These are phyloP conservation scores for Tetraselmis chui DNA, from an alignment of 139 green algal genomes.

Conservation along the genomic window DNA sequence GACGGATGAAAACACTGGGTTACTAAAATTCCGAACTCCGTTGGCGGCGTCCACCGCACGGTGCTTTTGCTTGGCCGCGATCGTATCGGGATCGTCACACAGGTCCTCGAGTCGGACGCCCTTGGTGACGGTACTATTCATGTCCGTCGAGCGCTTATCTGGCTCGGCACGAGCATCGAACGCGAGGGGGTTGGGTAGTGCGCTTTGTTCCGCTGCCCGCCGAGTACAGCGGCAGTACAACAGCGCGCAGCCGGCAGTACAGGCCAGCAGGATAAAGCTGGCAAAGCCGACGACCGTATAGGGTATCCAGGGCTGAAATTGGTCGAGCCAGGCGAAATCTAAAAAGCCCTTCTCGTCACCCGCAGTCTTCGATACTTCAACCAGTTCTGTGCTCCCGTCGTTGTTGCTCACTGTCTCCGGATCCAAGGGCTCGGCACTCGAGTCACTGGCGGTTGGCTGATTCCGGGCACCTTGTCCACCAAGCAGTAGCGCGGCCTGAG, in stretches of 20 bases:
- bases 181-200: not conserved
- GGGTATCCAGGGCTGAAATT: not conserved
- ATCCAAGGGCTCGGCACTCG: too few species aligned
- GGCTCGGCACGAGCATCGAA: not conserved
- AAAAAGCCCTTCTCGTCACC: too few species aligned
- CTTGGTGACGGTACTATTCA: not conserved
- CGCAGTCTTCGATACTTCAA: too few species aligned
- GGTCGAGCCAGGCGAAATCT: not conserved
- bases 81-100: not conserved
- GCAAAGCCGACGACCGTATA: not conserved
- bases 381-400: too few species aligned
- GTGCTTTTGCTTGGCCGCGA: not conserved
- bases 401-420: too few species aligned
- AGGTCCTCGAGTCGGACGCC: not conserved
- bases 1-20: not conserved
- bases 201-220: not conserved
- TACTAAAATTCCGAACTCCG: not conserved
- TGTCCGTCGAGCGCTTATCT: not conserved
- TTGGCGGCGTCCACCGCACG: too few species aligned
- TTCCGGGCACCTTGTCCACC: not conserved
- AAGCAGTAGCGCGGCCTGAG: not conserved
- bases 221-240: not conserved
- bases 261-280: not conserved
- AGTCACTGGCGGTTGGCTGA: too few species aligned
- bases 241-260: not conserved